Evolutionary conservation across 2,329 filamentous ascomycete genomes (phyloP).

Genomic region (Cladosporium sp.): DNA sequence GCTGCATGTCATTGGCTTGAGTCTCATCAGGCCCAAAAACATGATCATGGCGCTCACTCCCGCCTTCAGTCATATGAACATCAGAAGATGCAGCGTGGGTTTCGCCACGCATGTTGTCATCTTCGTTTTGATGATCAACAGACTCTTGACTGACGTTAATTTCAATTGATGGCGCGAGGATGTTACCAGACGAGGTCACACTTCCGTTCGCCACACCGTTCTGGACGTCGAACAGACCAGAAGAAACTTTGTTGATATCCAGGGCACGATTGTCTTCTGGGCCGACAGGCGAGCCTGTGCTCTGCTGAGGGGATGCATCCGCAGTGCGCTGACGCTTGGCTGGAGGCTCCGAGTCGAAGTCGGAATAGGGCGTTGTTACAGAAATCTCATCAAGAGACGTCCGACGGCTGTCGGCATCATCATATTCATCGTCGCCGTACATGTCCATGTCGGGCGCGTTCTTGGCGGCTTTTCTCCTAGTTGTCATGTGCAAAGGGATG

Average conservation of each 20-base stretch:
- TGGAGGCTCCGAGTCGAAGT: conserved; percentile 14
- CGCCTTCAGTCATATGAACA: background rate
- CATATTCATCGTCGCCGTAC: conserved; percentile 14
- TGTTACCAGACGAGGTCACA: conserved; percentile 1
- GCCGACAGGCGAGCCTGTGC: background rate
- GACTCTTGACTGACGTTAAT: conserved; percentile 10
- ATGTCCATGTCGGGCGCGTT: conserved; percentile 5
- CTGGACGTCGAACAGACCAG: background rate
- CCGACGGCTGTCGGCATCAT: conserved; percentile 14
- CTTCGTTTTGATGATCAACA: background rate
- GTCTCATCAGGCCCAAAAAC: background rate
- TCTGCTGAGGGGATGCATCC: conserved; percentile 12
- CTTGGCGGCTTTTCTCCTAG: conserved; percentile 34
- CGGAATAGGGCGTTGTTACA: conserved; percentile 5
- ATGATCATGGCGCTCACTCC: background rate
- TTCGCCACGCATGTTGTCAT: background rate
- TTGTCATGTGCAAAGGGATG: conserved; percentile 52
- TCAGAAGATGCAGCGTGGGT: background rate
- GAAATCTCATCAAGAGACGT: conserved; percentile 15
- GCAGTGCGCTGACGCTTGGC: conserved; percentile 15
- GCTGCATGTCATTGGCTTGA: conserved; percentile 3
- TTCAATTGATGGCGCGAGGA: background rate
- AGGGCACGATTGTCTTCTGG: background rate
- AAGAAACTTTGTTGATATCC: background rate
- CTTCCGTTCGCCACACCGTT: background rate